Base-by-base conservation (phyloP, 2,329 filamentous ascomycete genomes). In the Aspergillus niger region DNA sequence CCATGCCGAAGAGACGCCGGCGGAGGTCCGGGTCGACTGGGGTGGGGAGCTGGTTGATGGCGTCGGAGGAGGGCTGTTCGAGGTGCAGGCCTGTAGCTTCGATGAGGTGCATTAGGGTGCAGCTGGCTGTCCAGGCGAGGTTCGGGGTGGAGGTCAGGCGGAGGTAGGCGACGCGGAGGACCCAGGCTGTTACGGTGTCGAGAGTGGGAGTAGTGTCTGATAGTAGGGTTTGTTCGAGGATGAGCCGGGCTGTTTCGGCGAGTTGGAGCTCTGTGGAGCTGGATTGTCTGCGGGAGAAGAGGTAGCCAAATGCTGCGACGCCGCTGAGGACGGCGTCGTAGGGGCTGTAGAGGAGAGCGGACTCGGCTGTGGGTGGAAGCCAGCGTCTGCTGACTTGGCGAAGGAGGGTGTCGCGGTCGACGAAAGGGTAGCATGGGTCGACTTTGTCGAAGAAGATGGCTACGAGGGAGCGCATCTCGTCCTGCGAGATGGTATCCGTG, bases 101-200 rank as follows among this genome's bases (percentile, higher is more conserved):
- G 2, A 85, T 75, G 53, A 86, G 77, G 64, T 87, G 85, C 82
- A 87, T 85, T 20, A 84, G 70, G 1, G 79, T 81, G 61, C 81
- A 85, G 63, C 82, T 85, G 0, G 84, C 83, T 73, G 86, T 83
- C 84, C 74, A 77, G 2, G 82, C 78, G 0, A 79, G 77, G 60
- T 87, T 81, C 1, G 83, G 83, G 2, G 82, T 79, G 2, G 79
- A 81, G 0, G 83, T 83, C 50, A 83, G 77, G 10, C 85, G 78
- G 8, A 87, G 72, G 60, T 86, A 86, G 0, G 82, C 74, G 0
- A 80, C 79, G 5, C 84, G 80, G 4, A 87, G 77, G 0, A 85
- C 69, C 84, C 84, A 86, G 20, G 71, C 74, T 7, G 70, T 72
- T 38, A 76, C 65, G 5, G 62, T 69, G 28, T 75, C 72, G 2